Evolutionary conservation across 2,329 filamentous ascomycete species (phyloP), one percentile per base, ranked within the genome.

Genomic region (Cladophialophora exuberans): DNA sequence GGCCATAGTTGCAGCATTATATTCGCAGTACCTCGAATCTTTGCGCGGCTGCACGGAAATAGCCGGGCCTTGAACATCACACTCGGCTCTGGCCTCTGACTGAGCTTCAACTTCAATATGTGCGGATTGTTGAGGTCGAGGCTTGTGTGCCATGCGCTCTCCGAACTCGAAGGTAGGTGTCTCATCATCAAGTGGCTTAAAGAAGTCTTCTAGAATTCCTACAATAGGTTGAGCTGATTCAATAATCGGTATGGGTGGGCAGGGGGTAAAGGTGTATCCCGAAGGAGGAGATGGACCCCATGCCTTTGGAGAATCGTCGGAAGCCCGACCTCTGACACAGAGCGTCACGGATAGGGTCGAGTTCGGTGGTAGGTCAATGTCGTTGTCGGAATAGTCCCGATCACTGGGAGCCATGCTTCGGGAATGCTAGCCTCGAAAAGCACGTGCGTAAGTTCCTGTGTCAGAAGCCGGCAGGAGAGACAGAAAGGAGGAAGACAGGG

Each of bases 291-390:
- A 2, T 13, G 28, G 15, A 10, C 33, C 13, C 17, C 17, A 5
- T 10, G 23, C 46, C 28, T 30, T 11, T 38, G 17, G 18, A 5
- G n/a, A 17, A 51, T 39, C 20, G 10, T 20, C 26, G 7, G 6
- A 3, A 17, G 26, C 10, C 9, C 18, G 17, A 11, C 39, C 26
- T 9, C 48, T 38, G 20, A 52, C 36, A 30, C 23, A 38, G 6
- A 57, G 42, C 33, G 26, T 57, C 23, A 57, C 49, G 11, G 52
- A 42, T 2, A 57, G 2, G 13, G n/a, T 53, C 11, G 54, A 53
- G 5, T 53, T 10, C 9, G 43, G 17, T 23, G 18, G 20, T 20
- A 57, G 15, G 6, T 36, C 39, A 30, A 44, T 18, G 25, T 57
- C 44, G n/a, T 57, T 53, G 54, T 49, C 20, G 25, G 17, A n/a